phyloP scores from a whole-genome alignment of 1,284 basidiomycete species.

The Xanthoconium separans region DNA sequence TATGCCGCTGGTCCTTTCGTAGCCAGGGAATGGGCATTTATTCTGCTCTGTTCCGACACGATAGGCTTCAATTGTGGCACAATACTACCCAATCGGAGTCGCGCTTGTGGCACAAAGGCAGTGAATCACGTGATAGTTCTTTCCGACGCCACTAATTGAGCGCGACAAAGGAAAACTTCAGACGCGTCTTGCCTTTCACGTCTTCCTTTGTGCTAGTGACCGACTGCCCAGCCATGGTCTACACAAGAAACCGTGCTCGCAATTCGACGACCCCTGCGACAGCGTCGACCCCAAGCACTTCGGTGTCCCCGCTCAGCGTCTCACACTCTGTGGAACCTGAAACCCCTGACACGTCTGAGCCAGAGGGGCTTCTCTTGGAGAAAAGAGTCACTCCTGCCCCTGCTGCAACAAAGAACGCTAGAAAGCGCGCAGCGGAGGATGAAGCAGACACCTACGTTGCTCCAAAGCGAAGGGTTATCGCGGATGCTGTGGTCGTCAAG shows the following conservation, averaged over 20 bases:
- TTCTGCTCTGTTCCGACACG: neutral
- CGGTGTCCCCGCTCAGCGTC: conserved; percentile 27
- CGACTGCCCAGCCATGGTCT: conserved; percentile 15
- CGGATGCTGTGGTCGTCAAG: conserved; percentile 47
- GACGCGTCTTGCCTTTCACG: conserved; percentile 30
- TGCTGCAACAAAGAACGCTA: conserved; percentile 12
- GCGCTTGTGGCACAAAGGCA: conserved; percentile 21
- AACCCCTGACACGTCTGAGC: conserved; percentile 45
- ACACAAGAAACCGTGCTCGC: conserved; percentile 18
- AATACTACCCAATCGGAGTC: neutral
- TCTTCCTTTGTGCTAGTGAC: neutral
- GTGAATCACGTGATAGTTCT: conserved; percentile 15
- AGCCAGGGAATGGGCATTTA: too few relatives aligned
- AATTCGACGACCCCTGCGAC: conserved; percentile 25
- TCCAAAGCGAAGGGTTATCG: conserved; percentile 45
- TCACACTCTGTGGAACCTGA: conserved; percentile 30
- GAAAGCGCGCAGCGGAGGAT: conserved; percentile 36
- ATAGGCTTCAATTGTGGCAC: too few relatives aligned
- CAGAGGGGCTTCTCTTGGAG: conserved; percentile 25
- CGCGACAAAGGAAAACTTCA: neutral
- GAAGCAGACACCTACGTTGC: conserved; percentile 23
- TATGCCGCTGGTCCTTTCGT: neutral
- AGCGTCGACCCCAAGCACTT: conserved; percentile 23
- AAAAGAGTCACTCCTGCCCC: conserved; percentile 2
- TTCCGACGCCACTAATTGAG: conserved; percentile 24